A percentile compares a stretch with the other conserved stretches of the same genome.
phyloP scores from a whole-genome alignment of 257 asterid genomes.

The Linaria vulgaris region DNA sequence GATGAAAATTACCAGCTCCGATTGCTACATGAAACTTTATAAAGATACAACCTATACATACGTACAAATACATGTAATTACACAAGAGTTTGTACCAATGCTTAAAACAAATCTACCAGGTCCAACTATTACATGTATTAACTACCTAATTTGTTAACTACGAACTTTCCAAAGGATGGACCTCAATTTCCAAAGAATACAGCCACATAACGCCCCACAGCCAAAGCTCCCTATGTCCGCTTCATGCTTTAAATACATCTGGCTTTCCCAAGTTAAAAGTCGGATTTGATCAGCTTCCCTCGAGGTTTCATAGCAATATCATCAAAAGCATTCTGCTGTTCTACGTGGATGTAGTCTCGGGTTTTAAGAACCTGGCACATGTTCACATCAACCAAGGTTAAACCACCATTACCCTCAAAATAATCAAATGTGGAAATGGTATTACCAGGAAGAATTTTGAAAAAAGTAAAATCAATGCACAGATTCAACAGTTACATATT shows the following conservation, averaged over 20 bases:
- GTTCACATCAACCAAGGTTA: neutral
- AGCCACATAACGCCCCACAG: neutral
- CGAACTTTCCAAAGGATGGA: slow-evolving; percentile 21
- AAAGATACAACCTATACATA: slow-evolving; percentile 33
- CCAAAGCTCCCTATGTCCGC: slow-evolving; percentile 28
- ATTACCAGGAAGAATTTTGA: neutral
- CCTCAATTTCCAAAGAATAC: slow-evolving; percentile 23
- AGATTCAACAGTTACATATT: neutral
- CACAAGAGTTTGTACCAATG: slow-evolving; percentile 29
- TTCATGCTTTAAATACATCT: slow-evolving; percentile 9
- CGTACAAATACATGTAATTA: slow-evolving; percentile 28
- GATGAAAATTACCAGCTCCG: neutral
- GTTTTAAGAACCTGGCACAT: slow-evolving; percentile 65
- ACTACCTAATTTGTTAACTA: slow-evolving; percentile 31
- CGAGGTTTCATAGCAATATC: slow-evolving; percentile 52
- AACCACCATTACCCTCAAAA: neutral
- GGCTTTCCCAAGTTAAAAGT: slow-evolving; percentile 25
- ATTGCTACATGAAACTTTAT: slow-evolving; percentile 17
- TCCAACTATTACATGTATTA: slow-evolving; percentile 15
- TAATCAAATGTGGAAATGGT: neutral
- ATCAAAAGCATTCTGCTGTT: slow-evolving; percentile 48
- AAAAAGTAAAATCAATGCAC: neutral
- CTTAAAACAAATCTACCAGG: slow-evolving; percentile 27
- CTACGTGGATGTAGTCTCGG: slow-evolving; percentile 69
- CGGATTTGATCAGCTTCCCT: slow-evolving; percentile 55